Evolutionary conservation across 306 rosid species (phyloP).

Genomic region (Cicer arietinum): DNA sequence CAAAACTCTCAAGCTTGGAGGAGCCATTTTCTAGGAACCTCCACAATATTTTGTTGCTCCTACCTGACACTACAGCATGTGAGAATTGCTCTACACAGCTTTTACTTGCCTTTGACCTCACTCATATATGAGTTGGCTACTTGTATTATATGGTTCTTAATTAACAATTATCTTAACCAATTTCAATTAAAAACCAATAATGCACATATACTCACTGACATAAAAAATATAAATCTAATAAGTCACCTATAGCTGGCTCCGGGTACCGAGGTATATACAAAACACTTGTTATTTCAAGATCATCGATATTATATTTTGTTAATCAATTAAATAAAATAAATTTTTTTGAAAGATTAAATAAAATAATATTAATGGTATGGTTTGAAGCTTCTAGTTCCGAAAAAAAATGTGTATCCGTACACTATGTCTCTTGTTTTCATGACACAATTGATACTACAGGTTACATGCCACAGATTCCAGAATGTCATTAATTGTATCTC

Average conservation of each 20-base stretch:
- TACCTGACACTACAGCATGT: too few relatives aligned
- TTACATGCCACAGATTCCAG: constrained; percentile 40
- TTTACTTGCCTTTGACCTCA: constrained; percentile 9
- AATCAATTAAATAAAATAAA: constrained; percentile 20
- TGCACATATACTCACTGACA: constrained; percentile 43
- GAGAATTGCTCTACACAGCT: too few relatives aligned
- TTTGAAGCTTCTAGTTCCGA: constrained; percentile 36
- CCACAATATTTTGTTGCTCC: too few relatives aligned
- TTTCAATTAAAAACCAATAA: constrained; percentile 30
- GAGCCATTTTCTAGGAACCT: too few relatives aligned
- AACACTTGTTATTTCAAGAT: constrained; percentile 26
- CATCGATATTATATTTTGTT: constrained; percentile 19
- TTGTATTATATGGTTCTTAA: not conserved
- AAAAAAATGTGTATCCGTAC: constrained; percentile 40
- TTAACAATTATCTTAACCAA: constrained; percentile 20
- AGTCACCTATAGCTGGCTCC: constrained; percentile 43
- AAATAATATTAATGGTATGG: constrained; percentile 8
- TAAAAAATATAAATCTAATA: constrained; percentile 31
- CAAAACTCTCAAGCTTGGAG: too few relatives aligned
- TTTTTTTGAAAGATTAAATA: constrained; percentile 2
- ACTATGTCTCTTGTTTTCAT: constrained; percentile 38
- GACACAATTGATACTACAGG: constrained; percentile 37
- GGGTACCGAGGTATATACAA: constrained; percentile 43
- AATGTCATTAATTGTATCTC: constrained; percentile 35
- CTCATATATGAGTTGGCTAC: constrained; percentile 45